Percentiles rank a stretch among this genome's conserved stretches.
Conservation (phyloP, 1,284 basidiomycete species). For the Rhodotorula sp. region DNA sequence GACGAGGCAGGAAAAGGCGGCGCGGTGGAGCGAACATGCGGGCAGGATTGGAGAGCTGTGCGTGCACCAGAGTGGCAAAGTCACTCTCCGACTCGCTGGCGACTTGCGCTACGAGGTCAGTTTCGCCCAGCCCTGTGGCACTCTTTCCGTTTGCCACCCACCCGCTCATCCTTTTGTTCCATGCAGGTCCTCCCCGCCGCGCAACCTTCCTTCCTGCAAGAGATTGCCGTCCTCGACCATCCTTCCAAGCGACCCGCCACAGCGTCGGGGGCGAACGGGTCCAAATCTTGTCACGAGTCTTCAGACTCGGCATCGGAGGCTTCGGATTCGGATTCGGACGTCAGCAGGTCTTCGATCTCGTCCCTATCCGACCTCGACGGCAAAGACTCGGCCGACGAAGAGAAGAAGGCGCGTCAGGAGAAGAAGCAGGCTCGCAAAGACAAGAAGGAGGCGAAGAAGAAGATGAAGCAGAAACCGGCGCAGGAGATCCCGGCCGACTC, state of each 20-base stretch:
- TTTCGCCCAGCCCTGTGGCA: neutral
- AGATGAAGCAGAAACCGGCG: constrained; percentile 1
- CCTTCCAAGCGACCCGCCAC: constrained; percentile 1
- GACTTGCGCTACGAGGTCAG: constrained; percentile 43
- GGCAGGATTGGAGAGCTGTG: constrained; percentile 42
- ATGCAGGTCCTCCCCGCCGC: constrained; percentile 44
- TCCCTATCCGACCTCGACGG: neutral
- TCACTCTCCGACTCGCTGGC: constrained; percentile 36
- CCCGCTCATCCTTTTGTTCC: neutral
- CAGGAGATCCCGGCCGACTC: constrained; percentile 24
- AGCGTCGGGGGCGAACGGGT: neutral
- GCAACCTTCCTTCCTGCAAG: constrained; percentile 44
- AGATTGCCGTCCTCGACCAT: constrained; percentile 42
- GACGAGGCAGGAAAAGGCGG: constrained; percentile 31
- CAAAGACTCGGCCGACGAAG: constrained; percentile 2
- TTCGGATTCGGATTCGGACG: neutral
- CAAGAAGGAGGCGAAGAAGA: constrained; percentile 5
- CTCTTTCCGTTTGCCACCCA: neutral
- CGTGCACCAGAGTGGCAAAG: constrained; percentile 41
- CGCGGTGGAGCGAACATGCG: constrained; percentile 29
- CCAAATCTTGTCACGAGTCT: neutral
- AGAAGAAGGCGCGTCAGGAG: constrained; percentile 3
- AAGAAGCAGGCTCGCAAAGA: neutral
- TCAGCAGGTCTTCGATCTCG: neutral
- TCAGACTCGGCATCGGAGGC: neutral